A percentile compares a stretch with the other conserved stretches of the same genome.
These are phyloP conservation scores for Canna indica DNA, from an alignment of 176 grass and related monocot genomes.

Conservation along the genomic window DNA sequence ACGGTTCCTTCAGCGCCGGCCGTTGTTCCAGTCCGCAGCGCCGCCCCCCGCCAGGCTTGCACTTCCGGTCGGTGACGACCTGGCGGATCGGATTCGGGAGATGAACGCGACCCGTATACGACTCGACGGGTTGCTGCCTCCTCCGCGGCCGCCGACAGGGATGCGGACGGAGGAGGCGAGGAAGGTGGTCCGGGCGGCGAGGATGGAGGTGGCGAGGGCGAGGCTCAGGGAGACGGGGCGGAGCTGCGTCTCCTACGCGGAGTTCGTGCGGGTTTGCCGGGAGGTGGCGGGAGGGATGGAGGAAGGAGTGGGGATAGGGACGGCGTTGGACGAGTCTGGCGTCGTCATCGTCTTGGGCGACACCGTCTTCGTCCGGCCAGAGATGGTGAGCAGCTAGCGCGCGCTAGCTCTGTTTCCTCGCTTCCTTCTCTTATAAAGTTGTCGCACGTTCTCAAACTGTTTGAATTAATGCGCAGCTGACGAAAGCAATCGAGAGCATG, in stretches of 20 bases:
- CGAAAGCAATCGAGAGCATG: constrained; percentile 51
- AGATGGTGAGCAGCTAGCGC: constrained; percentile 31
- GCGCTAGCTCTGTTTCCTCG: background rate
- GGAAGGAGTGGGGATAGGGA: constrained; percentile 35
- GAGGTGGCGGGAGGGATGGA: constrained; percentile 46
- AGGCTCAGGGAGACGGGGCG: constrained; percentile 33
- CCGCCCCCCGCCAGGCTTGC: constrained; percentile 52
- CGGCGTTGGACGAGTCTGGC: constrained; percentile 49
- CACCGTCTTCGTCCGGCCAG: constrained; percentile 71
- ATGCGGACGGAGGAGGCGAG: constrained; percentile 24
- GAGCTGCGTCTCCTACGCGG: constrained; percentile 58
- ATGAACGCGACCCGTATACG: constrained; percentile 32
- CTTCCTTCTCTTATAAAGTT: background rate
- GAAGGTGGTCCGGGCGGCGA: constrained; percentile 45
- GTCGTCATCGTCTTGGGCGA: constrained; percentile 65
- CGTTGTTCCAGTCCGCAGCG: constrained; percentile 29
- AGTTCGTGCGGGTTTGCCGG: constrained; percentile 51
- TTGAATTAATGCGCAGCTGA: constrained; percentile 23
- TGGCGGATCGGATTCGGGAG: constrained; percentile 31
- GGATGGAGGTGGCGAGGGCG: constrained; percentile 57
- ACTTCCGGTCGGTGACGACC: constrained; percentile 58
- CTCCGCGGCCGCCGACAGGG: background rate
- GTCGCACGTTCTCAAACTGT: background rate
- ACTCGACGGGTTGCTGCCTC: constrained; percentile 29
- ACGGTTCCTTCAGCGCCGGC: constrained; percentile 11